Evolutionary conservation across 306 rosid genomes (phyloP), one percentile per base, ranked within the genome.

Genomic region (Quercus glauca): DNA sequence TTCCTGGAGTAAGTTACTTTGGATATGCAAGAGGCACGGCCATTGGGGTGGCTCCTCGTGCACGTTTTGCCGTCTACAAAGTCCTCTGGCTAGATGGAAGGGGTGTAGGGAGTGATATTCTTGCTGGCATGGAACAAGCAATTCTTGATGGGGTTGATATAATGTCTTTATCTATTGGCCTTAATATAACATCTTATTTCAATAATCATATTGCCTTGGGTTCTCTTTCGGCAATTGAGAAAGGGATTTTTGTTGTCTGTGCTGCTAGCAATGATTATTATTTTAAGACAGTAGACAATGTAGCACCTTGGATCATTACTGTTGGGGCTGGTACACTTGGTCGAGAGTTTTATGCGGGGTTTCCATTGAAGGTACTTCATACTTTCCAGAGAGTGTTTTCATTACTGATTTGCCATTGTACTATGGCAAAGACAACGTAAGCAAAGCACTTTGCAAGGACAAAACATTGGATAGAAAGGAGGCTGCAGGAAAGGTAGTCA

Each of bases 21-120:
- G 78, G 85, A 28, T 82, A 71, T 8, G 85, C 78, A 26, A 53
- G 23, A 29, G 82, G 78, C 14, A 43, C 78, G 0, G 71, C 82
- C 2, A 78, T 55, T n/a, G 85, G 71, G 14, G 37, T 77, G 70
- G 85, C 79, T 0, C 78, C 79, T 0, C 19, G 23, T 0, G 79
- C 85, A 37, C 67, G 43, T n/a, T 26, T 77, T 37, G 79, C 75
- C 4, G 20, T 74, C 31, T 77, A 82, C 85, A 82, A 77, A 69
- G 78, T 72, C 14, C 2, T 33, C 3, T 77, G 61, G 61, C 0
- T 6, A 2, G 29, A 0, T 0, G 31, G 11, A 6, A 43, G 35
- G 7, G 63, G 53, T n/a, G 55, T 55, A 23, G 51, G 19, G 4
- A 29, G 74, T 2, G 82, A 82, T 21, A 3, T 77, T 9, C 55